phyloP scores from a whole-genome alignment of 2,329 filamentous ascomycete species.

The Penicillium sp. region DNA sequence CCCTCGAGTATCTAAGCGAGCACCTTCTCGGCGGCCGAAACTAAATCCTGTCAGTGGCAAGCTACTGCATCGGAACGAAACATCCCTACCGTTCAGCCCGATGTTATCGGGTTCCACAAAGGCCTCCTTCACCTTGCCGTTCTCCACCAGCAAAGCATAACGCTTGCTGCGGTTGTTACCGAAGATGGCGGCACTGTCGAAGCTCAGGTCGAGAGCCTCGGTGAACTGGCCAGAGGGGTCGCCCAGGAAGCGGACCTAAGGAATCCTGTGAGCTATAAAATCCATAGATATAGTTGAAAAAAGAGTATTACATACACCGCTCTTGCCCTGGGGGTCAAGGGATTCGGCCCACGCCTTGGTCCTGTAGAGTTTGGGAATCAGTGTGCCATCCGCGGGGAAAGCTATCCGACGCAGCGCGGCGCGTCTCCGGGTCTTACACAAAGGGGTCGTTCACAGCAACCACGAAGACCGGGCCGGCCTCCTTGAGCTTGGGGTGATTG shows the following conservation, averaged over 20 bases:
- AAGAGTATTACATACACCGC: constrained; percentile 65
- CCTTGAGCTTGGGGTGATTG: constrained; percentile 74
- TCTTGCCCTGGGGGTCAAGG: constrained; percentile 74
- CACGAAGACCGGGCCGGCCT: constrained; percentile 84
- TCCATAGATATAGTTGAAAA: not conserved
- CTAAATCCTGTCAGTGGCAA: constrained; percentile 32
- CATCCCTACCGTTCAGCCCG: constrained; percentile 69
- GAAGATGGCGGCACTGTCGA: constrained; percentile 79
- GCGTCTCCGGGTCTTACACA: constrained; percentile 65
- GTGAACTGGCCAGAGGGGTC: constrained; percentile 82
- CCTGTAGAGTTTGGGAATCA: constrained; percentile 48
- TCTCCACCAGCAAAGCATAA: constrained; percentile 80
- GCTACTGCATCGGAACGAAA: constrained; percentile 1
- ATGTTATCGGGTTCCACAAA: constrained; percentile 90
- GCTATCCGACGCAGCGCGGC: not conserved
- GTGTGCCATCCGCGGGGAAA: constrained; percentile 1
- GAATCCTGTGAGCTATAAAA: not conserved
- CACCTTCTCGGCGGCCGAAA: constrained; percentile 56
- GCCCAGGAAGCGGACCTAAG: constrained; percentile 82
- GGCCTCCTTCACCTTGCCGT: constrained; percentile 81
- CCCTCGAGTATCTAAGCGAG: constrained; percentile 38
- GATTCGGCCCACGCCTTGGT: constrained; percentile 87
- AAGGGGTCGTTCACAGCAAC: constrained; percentile 94
- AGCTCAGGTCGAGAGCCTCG: constrained; percentile 78
- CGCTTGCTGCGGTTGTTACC: constrained; percentile 83